These are phyloP conservation scores for Euphorbia lathyris DNA, from an alignment of 345 rosid genomes.

Conservation along the genomic window DNA sequence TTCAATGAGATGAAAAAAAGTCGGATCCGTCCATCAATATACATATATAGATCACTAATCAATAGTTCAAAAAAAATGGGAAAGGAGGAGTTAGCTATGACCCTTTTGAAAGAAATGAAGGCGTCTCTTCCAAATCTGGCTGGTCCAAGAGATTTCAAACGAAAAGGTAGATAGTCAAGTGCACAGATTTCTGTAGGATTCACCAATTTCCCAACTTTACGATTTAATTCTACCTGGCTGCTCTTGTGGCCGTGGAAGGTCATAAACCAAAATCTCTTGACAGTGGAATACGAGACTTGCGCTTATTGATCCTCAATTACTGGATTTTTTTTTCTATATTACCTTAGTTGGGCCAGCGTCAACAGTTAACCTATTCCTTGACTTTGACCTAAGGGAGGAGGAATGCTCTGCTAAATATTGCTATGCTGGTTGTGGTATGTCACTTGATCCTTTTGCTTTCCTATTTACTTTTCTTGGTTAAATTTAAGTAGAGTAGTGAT, in stretches of 20 bases:
- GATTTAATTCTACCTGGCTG: constrained; percentile 2
- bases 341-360: neutral
- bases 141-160: constrained; percentile 61
- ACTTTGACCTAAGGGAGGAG: neutral
- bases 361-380: neutral
- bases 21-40: constrained; percentile 61
- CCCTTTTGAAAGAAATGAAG: constrained; percentile 59
- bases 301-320: neutral
- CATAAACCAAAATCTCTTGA: neutral
- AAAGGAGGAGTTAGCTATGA: constrained; percentile 43
- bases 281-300: neutral
- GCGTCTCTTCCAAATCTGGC: constrained; percentile 49
- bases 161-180: constrained; percentile 35
- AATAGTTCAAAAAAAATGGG: constrained; percentile 48
- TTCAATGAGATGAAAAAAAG: constrained; percentile 65
- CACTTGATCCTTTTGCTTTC: neutral
- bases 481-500: neutral
- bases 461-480: neutral
- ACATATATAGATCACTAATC: constrained; percentile 54
- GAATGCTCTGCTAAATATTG: neutral
- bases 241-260: neutral
- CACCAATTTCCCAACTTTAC: neutral
- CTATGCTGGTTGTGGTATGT: constrained; percentile 19
- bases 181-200: constrained; percentile 2
- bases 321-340: neutral